Base-by-base conservation (phyloP, 768 basidiomycete genomes). In the Heimioporus sp. region DNA sequence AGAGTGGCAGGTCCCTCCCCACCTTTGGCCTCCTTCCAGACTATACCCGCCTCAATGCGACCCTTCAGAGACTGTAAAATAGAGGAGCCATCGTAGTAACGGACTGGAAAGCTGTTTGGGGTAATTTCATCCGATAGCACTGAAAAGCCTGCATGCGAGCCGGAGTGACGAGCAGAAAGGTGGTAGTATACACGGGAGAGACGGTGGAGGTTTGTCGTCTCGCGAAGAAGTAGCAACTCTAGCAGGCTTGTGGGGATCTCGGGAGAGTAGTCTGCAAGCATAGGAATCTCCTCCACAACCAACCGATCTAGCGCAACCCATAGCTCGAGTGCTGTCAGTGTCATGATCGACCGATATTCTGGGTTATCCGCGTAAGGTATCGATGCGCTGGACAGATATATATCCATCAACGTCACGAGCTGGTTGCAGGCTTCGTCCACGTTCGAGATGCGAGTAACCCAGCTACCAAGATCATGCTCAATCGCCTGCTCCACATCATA, bases 401-500 rank as follows among this genome's bases (percentile, higher is more conserved):
- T 19, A 10, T 37, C 46, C 36, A 66, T 65, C 40, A 63, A 68
- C 2, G 58, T 31, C 51, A 56, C 57, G 19, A 64, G 52, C 19
- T 54, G 51, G 6, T 21, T 10, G 0, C 65, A 64, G 3, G 59
- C 62, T 1, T 41, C 24, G 3, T 56, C 48, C 4, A 16, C 10
- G 3, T 28, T 28, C 6, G 15, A 10, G 43, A 54, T 64, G 48
- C 4, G 15, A 8, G 39, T 13, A 10, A 71, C 57, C 73, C 74
- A 76, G n/a, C 42, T 46, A 24, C 69, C 65, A 4, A 78, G 54
- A 13, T 52, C 51, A 3, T 65, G 55, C 38, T 65, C 54, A 41
- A 76, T 62, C 8, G 62, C 50, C 12, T 43, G 46, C 53, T 78
- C 74, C 10, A 78, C 64, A 44, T 77, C 75, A 12, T 56, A 65